phyloP scores from a whole-genome alignment of 179 eudicot genomes.

The Beta lomatogona region DNA sequence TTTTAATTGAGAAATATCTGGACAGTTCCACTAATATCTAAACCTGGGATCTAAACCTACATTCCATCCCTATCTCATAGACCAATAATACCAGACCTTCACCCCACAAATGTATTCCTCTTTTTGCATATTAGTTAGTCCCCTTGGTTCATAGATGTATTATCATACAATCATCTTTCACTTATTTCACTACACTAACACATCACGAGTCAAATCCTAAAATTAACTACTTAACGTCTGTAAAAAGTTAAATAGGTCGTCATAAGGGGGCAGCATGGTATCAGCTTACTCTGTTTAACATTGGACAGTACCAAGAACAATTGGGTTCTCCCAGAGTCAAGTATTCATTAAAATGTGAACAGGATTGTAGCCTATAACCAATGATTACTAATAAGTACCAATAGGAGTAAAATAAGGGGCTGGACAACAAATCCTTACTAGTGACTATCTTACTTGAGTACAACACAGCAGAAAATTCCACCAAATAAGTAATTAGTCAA shows the following conservation, averaged over 20 bases:
- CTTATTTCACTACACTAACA: not conserved
- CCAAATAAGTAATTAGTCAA: constrained; percentile 3
- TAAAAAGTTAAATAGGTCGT: not conserved
- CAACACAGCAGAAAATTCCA: not conserved
- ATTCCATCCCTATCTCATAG: not conserved
- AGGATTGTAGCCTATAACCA: not conserved
- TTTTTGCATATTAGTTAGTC: too few species aligned
- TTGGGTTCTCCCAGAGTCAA: not conserved
- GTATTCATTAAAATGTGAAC: not conserved
- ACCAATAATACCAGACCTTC: not conserved
- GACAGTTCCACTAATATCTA: too few species aligned
- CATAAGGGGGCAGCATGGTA: not conserved
- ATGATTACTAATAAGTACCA: not conserved
- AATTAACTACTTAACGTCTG: not conserved
- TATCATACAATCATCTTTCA: not conserved
- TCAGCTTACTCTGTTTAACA: not conserved
- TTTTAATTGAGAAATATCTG: too few species aligned
- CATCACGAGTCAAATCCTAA: not conserved
- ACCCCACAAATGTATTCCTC: not conserved
- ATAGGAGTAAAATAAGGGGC: too few species aligned
- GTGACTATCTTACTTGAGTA: too few species aligned
- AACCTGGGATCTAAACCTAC: not conserved
- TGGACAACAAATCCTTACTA: not conserved
- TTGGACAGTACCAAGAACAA: not conserved
- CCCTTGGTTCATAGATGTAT: not conserved